Evolutionary conservation across 202 grass and related monocot species (phyloP), one percentile per base, ranked within the genome.

Genomic region (Carex arenaria): DNA sequence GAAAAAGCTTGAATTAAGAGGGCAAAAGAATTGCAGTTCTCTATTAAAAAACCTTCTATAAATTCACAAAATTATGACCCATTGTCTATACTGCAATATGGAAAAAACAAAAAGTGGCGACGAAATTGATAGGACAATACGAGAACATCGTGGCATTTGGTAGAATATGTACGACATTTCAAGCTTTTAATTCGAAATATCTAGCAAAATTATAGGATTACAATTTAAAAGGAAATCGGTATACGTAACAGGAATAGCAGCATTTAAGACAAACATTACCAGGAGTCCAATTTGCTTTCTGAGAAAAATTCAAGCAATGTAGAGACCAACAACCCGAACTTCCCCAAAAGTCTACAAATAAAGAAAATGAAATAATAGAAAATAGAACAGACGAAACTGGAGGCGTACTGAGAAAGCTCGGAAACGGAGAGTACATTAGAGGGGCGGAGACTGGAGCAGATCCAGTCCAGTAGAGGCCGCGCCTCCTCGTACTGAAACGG

Each of bases 401-500:
- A 45, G 10, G 19, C 70, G 31, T 93, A 97, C 95, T 91, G 87
- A 19, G 81, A 79, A 45, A 97, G 90, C 82, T 97, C 92, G n/a
- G 89, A 78, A 83, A 86, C 31, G 83, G 90, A 94, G 78, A 94
- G 87, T 65, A 91, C 95, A 62, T 93, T 93, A 78, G 90, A 89
- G 53, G 90, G 92, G 47, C 90, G 92, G 76, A 97, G 95, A 49
- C 87, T 85, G 85, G 90, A 82, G 86, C 75, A 91, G 87, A 94
- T 87, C 92, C 95, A 97, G 34, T 86, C 90, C 18, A 97, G 87
- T 23, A 97, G 51, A n/a, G 89, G 92, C 59, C 82, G 84, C 43
- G 66, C 90, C 22, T 93, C 89, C 9, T 91, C 89, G 80, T 97
- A 92, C 93, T 99, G 96, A 61, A 97, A 97, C 78, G 90, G 86